Evolutionary conservation across 805 yeast genomes (phyloP), one percentile per base, ranked within the genome.

Genomic region (Candida glaebosa): DNA sequence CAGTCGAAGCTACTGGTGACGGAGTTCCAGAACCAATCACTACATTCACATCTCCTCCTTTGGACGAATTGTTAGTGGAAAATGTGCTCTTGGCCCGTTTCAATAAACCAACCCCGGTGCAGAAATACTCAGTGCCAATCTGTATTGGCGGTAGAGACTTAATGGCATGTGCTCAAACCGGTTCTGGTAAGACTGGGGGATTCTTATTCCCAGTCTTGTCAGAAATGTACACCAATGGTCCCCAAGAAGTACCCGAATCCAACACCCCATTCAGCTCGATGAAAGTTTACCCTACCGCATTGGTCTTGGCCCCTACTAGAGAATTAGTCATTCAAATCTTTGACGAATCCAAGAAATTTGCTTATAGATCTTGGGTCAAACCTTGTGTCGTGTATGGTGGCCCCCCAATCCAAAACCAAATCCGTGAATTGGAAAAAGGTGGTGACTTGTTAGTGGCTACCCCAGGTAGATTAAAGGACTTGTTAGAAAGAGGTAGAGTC

Each of bases 101-200:
- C 76, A 81, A 87, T 50, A 88, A 79, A 69, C 99, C 99, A 61
- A 93, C 99, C 26, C 99, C 96, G 39, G 96, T 87, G 44, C 96
- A 87, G 67, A 88, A 88, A 70, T 87, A 87, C 76, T 88, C 96
- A 34, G 84, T 88, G 50, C 96, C 96, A 52, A 87, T 88, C 51
- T 91, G 88, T 51, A 87, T 91, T 45, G 81, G 74, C 46, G 88
- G 90, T 57, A 81, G 96, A 70, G 96, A 87, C 69, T 78, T 87
- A 70, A 88, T 87, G 96, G 96, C 96, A 28, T 88, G 96, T 79
- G 96, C 96, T 45, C 96, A 88, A 75, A 87, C 96, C 54, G 96
- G 96, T 84, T 90, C 98, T 45, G 99, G 99, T 80, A 93, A 93
- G 75, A 93, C 99, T 62, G 99, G 98, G 78, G 99, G 99, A 53